A percentile compares a stretch with the other conserved stretches of the same genome.
phyloP scores from a whole-genome alignment of 2,329 filamentous ascomycete genomes.

The Trichoderma semiorbis region DNA sequence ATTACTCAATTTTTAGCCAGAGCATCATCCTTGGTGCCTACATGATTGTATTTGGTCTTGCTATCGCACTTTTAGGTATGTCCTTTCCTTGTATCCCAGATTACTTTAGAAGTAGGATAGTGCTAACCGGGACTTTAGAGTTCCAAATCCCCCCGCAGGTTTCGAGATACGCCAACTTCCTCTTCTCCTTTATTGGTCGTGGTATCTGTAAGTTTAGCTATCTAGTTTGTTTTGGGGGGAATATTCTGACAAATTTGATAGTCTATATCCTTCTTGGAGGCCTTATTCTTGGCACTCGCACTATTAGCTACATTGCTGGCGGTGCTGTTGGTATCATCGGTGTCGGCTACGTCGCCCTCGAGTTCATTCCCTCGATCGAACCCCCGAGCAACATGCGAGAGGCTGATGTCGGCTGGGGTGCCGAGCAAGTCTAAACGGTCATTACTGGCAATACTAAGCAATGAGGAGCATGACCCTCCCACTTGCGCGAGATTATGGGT shows the following conservation, averaged over 20 bases:
- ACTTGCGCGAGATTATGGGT: not conserved
- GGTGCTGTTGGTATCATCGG: constrained; percentile 74
- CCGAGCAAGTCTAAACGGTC: constrained; percentile 64
- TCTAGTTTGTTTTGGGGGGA: not conserved
- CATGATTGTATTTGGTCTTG: constrained; percentile 84
- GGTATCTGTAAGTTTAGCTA: constrained; percentile 72
- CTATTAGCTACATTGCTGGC: constrained; percentile 72
- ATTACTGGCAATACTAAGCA: not conserved
- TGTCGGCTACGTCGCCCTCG: constrained; percentile 70
- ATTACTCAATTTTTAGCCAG: constrained; percentile 14
- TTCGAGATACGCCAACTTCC: constrained; percentile 90
- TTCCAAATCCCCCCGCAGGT: constrained; percentile 94
- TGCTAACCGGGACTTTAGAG: constrained; percentile 47
- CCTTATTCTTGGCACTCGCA: constrained; percentile 68
- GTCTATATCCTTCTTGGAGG: constrained; percentile 96
- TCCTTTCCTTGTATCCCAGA: not conserved
- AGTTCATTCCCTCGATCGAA: constrained; percentile 76
- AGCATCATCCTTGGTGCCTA: constrained; percentile 77
- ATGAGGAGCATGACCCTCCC: not conserved
- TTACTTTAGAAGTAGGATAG: too few species aligned
- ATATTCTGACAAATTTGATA: constrained; percentile 34
- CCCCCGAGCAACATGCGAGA: constrained; percentile 80
- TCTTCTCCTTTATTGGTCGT: constrained; percentile 95
- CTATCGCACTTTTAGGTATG: constrained; percentile 63
- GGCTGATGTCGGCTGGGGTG: constrained; percentile 70